Conservation (phyloP, 305 asterid species). For the Solanum hybrid region DNA sequence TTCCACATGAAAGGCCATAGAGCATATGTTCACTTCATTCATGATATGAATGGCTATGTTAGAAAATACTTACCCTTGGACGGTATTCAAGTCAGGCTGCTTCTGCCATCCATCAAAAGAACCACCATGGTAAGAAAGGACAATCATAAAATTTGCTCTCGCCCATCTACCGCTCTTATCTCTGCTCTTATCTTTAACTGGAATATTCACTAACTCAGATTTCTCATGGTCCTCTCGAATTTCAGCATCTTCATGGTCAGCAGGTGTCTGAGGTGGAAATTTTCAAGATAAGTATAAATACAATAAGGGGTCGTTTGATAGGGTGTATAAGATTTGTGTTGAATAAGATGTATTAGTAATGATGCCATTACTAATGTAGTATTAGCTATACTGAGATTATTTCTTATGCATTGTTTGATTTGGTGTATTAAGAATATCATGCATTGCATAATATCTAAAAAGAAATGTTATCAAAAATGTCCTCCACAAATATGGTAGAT, state of each 20-base stretch:
- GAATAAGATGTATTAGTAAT: neutral
- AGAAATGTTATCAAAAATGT: neutral
- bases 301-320: neutral
- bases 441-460: neutral
- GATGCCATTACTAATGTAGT: neutral
- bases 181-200: slow-evolving; percentile 42
- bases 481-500: neutral
- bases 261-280: slow-evolving; percentile 26
- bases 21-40: neutral
- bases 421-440: neutral
- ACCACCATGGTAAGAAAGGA: slow-evolving; percentile 72
- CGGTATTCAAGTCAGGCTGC: slow-evolving; percentile 78
- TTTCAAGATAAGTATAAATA: slow-evolving; percentile 13
- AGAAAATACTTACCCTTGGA: slow-evolving; percentile 55
- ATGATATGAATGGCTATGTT: neutral
- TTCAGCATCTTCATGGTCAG: slow-evolving; percentile 27
- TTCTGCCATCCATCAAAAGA: slow-evolving; percentile 99
- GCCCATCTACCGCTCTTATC: slow-evolving; percentile 73
- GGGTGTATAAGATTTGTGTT: neutral
- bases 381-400: neutral
- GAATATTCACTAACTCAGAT: slow-evolving; percentile 25
- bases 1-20: neutral
- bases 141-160: slow-evolving; percentile 66
- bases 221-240: slow-evolving; percentile 30
- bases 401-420: neutral